Conservation (phyloP, 2,329 filamentous ascomycete genomes). For the Fusarium goolgardi region DNA sequence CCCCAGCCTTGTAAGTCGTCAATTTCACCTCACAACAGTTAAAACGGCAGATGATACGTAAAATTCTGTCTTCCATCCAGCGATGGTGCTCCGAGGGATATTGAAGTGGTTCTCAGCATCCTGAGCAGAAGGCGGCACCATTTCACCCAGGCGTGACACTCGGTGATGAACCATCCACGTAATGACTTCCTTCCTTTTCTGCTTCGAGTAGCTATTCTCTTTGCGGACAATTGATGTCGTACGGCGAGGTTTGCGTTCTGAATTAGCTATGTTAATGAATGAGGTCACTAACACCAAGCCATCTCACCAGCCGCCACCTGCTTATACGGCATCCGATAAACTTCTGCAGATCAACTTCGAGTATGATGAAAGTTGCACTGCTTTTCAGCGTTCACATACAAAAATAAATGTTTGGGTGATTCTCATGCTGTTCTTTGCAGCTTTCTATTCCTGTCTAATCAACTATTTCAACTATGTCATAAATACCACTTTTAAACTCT, state of each 20-base stretch:
- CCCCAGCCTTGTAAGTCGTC: background rate
- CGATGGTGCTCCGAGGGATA: slow-evolving; percentile 27
- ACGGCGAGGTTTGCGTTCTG: slow-evolving; percentile 11
- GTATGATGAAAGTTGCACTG: background rate
- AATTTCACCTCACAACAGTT: background rate
- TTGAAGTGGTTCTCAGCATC: slow-evolving; percentile 24
- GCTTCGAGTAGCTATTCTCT: slow-evolving; percentile 24
- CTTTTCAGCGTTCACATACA: background rate
- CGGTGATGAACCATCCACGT: slow-evolving; percentile 17
- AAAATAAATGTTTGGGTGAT: background rate
- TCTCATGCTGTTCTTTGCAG: slow-evolving; percentile 12
- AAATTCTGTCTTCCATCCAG: slow-evolving; percentile 15
- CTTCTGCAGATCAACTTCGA: background rate
- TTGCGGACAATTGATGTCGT: slow-evolving; percentile 22
- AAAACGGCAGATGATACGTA: background rate
- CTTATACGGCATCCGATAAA: background rate
- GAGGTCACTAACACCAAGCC: background rate
- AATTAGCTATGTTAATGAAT: background rate
- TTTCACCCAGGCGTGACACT: slow-evolving; percentile 4
- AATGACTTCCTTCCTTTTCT: slow-evolving; percentile 24
- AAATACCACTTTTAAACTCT: slow-evolving; percentile 33
- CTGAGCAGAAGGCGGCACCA: slow-evolving; percentile 8
- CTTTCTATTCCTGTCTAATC: slow-evolving; percentile 35
- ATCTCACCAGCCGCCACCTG: background rate
- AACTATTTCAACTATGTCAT: slow-evolving; percentile 13